These are phyloP conservation scores for Hymenoscyphus infarciens DNA, from an alignment of 2,329 filamentous ascomycete species.

Conservation along the genomic window DNA sequence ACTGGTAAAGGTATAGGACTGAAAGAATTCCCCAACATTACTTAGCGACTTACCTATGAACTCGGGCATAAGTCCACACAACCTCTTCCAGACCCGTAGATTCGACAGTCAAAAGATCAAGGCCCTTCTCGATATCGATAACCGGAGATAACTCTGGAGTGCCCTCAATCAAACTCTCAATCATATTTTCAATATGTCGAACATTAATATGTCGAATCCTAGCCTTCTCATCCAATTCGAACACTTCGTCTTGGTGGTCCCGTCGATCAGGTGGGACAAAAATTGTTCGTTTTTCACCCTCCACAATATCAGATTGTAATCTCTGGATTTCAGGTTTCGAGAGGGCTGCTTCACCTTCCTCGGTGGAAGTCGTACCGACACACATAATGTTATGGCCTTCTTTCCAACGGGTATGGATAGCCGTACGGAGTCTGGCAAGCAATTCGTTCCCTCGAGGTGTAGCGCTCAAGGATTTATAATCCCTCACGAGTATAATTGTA, in stretches of 20 bases:
- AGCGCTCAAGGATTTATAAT: constrained; percentile 73
- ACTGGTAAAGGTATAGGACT: not conserved
- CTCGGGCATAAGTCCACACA: constrained; percentile 56
- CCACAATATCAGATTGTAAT: constrained; percentile 43
- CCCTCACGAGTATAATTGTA: constrained; percentile 74
- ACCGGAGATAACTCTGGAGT: constrained; percentile 16
- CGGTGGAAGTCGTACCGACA: constrained; percentile 68
- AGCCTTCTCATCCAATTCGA: constrained; percentile 46
- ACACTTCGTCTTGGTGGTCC: constrained; percentile 38
- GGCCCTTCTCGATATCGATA: constrained; percentile 29
- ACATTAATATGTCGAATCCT: constrained; percentile 57
- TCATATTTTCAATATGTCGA: constrained; percentile 61
- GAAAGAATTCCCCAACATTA: not conserved
- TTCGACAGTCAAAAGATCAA: constrained; percentile 27
- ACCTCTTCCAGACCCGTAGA: constrained; percentile 44
- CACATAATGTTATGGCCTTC: constrained; percentile 71
- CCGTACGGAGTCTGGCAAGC: constrained; percentile 63
- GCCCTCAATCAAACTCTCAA: constrained; percentile 37
- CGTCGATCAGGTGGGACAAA: constrained; percentile 48
- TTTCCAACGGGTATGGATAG: constrained; percentile 69
- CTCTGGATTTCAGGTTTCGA: constrained; percentile 40
- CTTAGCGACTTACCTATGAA: constrained; percentile 41
- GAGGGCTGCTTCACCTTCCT: constrained; percentile 43
- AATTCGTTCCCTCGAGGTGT: constrained; percentile 67
- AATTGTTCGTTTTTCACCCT: constrained; percentile 49